Conservation (phyloP, 495 filamentous ascomycete genomes). For the Daldinia bambusicola region DNA sequence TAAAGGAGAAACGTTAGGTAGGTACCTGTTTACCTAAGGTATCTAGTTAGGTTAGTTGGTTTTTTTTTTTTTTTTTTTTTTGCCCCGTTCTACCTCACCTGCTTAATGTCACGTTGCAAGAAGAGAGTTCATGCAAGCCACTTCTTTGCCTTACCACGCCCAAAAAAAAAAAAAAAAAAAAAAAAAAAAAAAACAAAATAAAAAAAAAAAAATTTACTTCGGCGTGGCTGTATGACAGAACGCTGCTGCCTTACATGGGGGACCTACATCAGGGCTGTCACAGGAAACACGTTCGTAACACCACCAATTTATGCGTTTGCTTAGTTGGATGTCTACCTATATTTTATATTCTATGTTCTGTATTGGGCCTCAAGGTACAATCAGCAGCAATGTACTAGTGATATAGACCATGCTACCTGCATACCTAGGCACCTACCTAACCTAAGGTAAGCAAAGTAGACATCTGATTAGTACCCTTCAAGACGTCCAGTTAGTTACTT, state of each 20-base stretch:
- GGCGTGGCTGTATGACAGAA: neutral
- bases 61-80: too few relatives aligned
- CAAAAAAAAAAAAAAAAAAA: too few relatives aligned
- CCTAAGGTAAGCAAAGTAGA: neutral
- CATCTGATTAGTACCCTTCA: neutral
- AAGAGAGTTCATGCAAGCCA: conserved; percentile 2
- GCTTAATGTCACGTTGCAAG: neutral
- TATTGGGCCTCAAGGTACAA: too few relatives aligned
- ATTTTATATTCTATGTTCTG: too few relatives aligned
- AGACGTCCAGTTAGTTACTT: neutral
- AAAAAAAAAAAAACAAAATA: too few relatives aligned
- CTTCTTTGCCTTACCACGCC: neutral
- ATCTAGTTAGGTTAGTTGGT: too few relatives aligned
- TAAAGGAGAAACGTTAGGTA: neutral
- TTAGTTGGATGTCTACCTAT: neutral
- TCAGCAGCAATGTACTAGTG: neutral
- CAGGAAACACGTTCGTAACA: neutral
- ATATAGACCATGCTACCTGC: neutral
- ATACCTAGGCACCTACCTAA: neutral
- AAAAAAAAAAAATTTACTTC: too few relatives aligned
- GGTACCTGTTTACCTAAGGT: too few relatives aligned
- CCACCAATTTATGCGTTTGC: too few relatives aligned
- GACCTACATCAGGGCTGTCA: neutral
- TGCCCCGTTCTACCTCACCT: too few relatives aligned
- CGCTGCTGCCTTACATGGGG: neutral